Conservation (phyloP, 768 basidiomycete genomes). For the Mrakia gelida region DNA sequence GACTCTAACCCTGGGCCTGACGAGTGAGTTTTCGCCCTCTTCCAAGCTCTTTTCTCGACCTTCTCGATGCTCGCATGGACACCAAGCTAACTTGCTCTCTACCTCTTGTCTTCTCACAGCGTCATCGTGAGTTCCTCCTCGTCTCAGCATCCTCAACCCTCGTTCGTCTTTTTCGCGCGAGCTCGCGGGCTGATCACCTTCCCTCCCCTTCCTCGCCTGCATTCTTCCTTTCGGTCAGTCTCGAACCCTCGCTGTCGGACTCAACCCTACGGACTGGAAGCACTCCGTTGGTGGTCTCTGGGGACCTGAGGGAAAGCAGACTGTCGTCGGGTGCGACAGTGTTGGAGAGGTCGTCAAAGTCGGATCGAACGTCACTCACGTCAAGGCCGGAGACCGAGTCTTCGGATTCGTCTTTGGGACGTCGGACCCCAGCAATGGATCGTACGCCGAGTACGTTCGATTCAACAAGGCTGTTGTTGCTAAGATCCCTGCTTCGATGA, state of each 20-base stretch:
- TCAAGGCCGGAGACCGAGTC: conserved; percentile 11
- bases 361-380: conserved; percentile 22
- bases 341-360: conserved; percentile 13
- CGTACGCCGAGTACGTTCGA: conserved; percentile 26
- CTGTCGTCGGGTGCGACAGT: conserved; percentile 19
- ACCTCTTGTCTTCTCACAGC: not conserved
- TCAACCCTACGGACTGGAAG: conserved; percentile 22
- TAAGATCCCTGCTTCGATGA: not conserved
- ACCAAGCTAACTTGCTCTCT: not conserved
- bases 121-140: not conserved
- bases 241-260: conserved; percentile 20
- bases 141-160: too few species aligned
- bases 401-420: conserved; percentile 25
- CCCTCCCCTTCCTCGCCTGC: not conserved
- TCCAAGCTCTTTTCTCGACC: not conserved
- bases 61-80: not conserved
- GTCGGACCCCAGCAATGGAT: conserved; percentile 1
- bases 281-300: conserved; percentile 4
- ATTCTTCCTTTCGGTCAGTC: not conserved
- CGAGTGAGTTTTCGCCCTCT: not conserved
- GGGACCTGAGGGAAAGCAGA: not conserved
- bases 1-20: not conserved
- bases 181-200: not conserved
- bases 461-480: conserved; percentile 13
- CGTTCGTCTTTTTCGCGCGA: not conserved